phyloP scores from a whole-genome alignment of 202 grass and related monocot genomes.

The Bolboschoenoplectus hybrid region DNA sequence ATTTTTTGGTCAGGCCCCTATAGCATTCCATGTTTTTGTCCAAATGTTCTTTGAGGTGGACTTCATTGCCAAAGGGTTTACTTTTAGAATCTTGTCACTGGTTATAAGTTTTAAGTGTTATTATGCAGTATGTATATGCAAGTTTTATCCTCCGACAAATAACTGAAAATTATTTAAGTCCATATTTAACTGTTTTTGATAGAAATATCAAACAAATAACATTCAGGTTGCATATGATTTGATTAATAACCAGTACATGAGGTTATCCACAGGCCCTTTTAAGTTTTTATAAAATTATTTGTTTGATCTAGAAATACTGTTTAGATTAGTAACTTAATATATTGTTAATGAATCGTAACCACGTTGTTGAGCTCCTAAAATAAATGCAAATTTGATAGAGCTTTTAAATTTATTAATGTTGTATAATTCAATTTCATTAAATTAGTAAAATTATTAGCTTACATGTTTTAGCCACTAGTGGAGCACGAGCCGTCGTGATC shows the following conservation, averaged over 20 bases:
- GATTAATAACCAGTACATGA: neutral
- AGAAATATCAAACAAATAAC: neutral
- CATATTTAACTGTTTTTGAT: neutral
- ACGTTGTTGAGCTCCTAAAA: neutral
- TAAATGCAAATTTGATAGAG: neutral
- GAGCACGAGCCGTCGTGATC: neutral
- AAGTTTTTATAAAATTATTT: neutral
- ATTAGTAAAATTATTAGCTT: neutral
- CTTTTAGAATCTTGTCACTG: neutral
- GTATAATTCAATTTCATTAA: neutral
- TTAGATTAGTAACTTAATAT: neutral
- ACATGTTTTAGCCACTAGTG: neutral
- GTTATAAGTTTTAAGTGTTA: neutral
- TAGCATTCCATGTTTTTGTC: neutral
- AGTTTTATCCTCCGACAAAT: neutral
- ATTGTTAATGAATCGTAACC: neutral
- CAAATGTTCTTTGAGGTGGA: neutral
- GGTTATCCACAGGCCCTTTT: neutral
- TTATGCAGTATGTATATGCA: neutral
- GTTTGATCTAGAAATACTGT: neutral
- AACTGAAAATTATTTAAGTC: neutral
- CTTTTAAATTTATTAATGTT: neutral
- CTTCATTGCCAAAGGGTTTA: neutral
- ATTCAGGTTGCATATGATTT: neutral
- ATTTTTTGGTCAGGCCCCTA: neutral